A percentile compares a stretch with the other conserved stretches of the same genome.
phyloP scores from a whole-genome alignment of 805 yeast species.

The Candida hispaniensis region DNA sequence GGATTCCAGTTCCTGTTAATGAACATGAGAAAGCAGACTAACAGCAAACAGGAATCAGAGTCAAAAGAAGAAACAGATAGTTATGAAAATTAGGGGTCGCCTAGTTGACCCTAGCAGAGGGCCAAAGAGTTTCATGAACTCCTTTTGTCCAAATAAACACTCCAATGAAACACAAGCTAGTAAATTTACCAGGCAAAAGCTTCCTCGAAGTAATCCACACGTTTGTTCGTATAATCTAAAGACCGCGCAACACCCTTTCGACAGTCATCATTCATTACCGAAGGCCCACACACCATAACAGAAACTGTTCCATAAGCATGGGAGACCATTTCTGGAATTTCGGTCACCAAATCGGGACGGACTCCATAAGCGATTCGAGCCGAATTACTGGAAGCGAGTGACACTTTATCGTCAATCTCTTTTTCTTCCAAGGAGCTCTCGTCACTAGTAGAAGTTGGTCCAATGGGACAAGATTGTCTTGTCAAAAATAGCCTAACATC shows the following conservation, averaged over 20 bases:
- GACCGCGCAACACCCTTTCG: slow-evolving; percentile 39
- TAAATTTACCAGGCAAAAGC: slow-evolving; percentile 64
- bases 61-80: too few relatives aligned
- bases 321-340: slow-evolving; percentile 10
- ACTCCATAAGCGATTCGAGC: slow-evolving; percentile 3
- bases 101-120: too few relatives aligned
- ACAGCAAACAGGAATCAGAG: too few relatives aligned
- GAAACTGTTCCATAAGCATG: slow-evolving; percentile 36
- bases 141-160: too few relatives aligned
- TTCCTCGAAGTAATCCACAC: slow-evolving; percentile 61
- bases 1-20: too few relatives aligned
- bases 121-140: too few relatives aligned
- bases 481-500: slow-evolving; percentile 13
- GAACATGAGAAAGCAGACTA: too few relatives aligned
- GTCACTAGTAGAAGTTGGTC: slow-evolving; percentile 2
- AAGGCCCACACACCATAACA: slow-evolving; percentile 58
- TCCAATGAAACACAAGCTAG: too few relatives aligned
- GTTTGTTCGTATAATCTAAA: slow-evolving; percentile 33
- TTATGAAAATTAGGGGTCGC: too few relatives aligned
- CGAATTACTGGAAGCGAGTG: slow-evolving; percentile 5
- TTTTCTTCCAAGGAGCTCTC: slow-evolving; percentile 12
- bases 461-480: slow-evolving; percentile 1
- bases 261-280: slow-evolving; percentile 44
- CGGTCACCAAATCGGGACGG: slow-evolving; percentile 5
- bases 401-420: slow-evolving; percentile 1